Evolutionary conservation across 768 basidiomycete genomes (phyloP), one percentile per base, ranked within the genome.

Genomic region (Boletellus ananas): DNA sequence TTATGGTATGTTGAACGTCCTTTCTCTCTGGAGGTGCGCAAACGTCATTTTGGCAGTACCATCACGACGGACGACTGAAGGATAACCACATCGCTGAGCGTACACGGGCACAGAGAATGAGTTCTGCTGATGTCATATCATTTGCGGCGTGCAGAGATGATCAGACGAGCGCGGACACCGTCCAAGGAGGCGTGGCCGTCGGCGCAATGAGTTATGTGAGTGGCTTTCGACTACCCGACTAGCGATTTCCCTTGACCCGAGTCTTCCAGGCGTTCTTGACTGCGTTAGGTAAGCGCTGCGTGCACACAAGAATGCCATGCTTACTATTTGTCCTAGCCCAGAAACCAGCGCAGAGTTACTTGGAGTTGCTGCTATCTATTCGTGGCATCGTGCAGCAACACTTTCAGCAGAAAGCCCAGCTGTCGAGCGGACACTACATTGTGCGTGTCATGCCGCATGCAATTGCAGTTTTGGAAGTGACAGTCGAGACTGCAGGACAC

Each of bases 161-260:
- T 31, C 79, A 87, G 65, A 87, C 79, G 0, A 89, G 86, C 60
- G 83, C 84, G 0, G 87, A 89, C 60, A 85, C 85, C 1, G 78
- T 79, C 44, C 71, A 77, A 23, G 74, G 73, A 20, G 84, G 84
- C 18, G 71, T 79, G 4, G 83, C 87, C 0, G 82, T 85, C 7
- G 88, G 88, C 3, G 88, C 87, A 3, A 90, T 90, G 84, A 87
- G 85, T 65, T 76, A 85, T 67, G 87, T 87, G 61, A 43, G 85
- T 70, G 7, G n/a, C 6, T 33, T 14, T 36, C 20, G 7, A 14
- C 13, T 31, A 2, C 20, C 8, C 31, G 3, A 6, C 21, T 20
- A 9, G 6, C 10, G 34, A n/a, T 5, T 29, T 1, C 14, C 5
- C 20, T 45, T 59, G 10, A 65, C 36, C 13, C 45, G 8, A 33